Base-by-base conservation (phyloP, 2,329 filamentous ascomycete species). In the Phyllachora maydis region DNA sequence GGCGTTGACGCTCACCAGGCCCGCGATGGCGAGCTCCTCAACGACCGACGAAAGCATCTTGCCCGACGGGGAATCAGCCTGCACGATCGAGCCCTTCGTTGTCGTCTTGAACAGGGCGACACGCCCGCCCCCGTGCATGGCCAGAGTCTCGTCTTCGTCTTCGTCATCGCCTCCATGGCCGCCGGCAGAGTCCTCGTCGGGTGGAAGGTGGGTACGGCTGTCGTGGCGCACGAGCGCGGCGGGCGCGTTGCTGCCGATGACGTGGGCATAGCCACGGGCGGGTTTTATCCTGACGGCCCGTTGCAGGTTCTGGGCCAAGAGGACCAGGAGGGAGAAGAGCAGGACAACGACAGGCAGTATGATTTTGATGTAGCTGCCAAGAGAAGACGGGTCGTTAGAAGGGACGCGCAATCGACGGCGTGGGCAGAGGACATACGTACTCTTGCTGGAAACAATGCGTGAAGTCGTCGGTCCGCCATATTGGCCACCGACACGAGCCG, bases 331-430 rank as follows among this genome's bases (percentile, higher is more conserved):
- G 5, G 88, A 95, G 14, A 75, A 36, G 31, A 50, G 60, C 45
- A 82, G 65, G 28, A 74, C 57, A 30, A 71, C 50, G 30, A 88
- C 54, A 26, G 88, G 88, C 26, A 95, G 59, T 22, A 91, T 55
- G 30, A 78, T 67, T 47, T 78, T 72, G 25, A 91, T 63, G 45
- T 77, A 83, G 46, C 78, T 85, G 43, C 23, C 19, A 21, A 22
- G 17, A 19, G 17, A 25, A 16, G 16, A 23, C 16, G 16, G 32
- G 31, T 16, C 13, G 18, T 23, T 12, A 21, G 19, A 15, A 19
- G 12, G 8, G 22, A 26, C 8, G 11, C 28, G 25, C 19, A 29
- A 22, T 26, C 21, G 28, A 30, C 23, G 23, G 22, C 18, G 9
- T 18, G 19, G 11, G 10, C 14, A 3, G 24, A 11, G n/a, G 14